Conservation (phyloP, 2,329 filamentous ascomycete genomes). For the Colletotrichum siamense region DNA sequence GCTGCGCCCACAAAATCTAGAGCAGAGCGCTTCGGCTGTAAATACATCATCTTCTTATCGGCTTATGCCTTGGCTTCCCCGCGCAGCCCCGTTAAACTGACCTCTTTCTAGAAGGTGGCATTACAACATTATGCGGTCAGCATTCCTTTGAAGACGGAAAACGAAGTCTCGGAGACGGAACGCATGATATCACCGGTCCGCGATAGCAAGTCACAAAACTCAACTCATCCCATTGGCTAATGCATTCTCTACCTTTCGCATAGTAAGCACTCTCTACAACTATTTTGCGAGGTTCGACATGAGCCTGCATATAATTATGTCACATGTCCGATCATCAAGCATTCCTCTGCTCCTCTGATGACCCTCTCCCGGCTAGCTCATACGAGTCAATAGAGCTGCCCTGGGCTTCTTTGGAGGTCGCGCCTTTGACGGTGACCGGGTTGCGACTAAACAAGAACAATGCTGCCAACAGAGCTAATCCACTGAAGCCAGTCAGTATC, state of each 20-base stretch:
- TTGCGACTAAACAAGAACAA: background rate
- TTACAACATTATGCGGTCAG: background rate
- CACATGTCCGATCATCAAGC: background rate
- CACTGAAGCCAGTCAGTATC: background rate
- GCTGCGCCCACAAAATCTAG: background rate
- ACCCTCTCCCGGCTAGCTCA: background rate
- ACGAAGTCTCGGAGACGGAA: background rate
- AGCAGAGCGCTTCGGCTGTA: background rate
- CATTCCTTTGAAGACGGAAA: background rate
- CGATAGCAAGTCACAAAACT: background rate
- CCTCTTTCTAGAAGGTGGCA: conserved; percentile 5
- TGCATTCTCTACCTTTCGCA: background rate
- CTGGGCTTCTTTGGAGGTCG: background rate
- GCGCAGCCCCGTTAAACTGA: background rate
- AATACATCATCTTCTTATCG: background rate
- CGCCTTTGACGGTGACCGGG: background rate
- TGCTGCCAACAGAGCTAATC: background rate
- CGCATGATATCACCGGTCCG: background rate
- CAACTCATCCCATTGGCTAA: background rate
- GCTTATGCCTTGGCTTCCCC: background rate
- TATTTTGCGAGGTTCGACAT: background rate
- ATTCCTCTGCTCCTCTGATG: background rate
- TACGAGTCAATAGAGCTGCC: background rate
- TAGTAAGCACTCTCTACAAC: background rate
- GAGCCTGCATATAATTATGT: background rate